These are phyloP conservation scores for Bipolaris oryzae DNA, from an alignment of 2,329 filamentous ascomycete species.

Conservation along the genomic window DNA sequence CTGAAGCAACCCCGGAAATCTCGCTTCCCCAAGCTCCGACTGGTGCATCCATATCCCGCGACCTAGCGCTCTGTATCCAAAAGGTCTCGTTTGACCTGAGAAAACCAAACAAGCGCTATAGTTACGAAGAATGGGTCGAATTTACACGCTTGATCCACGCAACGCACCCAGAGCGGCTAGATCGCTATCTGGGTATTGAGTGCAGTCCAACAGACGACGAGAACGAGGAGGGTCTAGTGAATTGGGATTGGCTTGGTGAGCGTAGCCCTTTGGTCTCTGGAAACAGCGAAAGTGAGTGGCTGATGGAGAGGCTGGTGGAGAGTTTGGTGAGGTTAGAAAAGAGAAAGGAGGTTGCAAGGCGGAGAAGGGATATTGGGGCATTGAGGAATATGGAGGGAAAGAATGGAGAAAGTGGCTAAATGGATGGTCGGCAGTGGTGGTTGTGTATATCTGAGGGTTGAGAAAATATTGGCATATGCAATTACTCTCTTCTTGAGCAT, in stretches of 20 bases:
- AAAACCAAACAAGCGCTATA: slow-evolving; percentile 67
- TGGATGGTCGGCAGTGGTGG: not conserved
- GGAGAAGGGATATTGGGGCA: not conserved
- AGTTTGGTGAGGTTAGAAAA: slow-evolving; percentile 57
- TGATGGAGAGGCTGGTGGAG: slow-evolving; percentile 69
- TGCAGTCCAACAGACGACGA: slow-evolving; percentile 56
- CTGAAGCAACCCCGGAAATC: slow-evolving; percentile 2
- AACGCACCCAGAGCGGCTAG: slow-evolving; percentile 34
- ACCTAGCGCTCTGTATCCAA: slow-evolving; percentile 73
- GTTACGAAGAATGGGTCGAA: slow-evolving; percentile 85
- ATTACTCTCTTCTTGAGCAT: not conserved
- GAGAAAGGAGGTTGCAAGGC: slow-evolving; percentile 25
- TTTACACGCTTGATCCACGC: slow-evolving; percentile 77
- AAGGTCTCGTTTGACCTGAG: slow-evolving; percentile 68
- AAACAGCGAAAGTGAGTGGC: slow-evolving; percentile 68
- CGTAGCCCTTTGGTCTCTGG: slow-evolving; percentile 70
- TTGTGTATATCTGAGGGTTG: not conserved
- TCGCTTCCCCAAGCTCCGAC: slow-evolving; percentile 20
- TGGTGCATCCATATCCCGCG: slow-evolving; percentile 62
- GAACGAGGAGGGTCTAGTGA: slow-evolving; percentile 64
- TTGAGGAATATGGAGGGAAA: slow-evolving; percentile 8
- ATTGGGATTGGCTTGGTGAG: slow-evolving; percentile 77
- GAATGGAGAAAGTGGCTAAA: not conserved
- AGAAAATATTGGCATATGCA: not conserved
- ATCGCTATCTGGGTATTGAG: slow-evolving; percentile 14